A percentile compares a stretch with the other conserved stretches of the same genome.
Evolutionary conservation across 257 asterid genomes (phyloP).

Genomic region (Datura wrightii): DNA sequence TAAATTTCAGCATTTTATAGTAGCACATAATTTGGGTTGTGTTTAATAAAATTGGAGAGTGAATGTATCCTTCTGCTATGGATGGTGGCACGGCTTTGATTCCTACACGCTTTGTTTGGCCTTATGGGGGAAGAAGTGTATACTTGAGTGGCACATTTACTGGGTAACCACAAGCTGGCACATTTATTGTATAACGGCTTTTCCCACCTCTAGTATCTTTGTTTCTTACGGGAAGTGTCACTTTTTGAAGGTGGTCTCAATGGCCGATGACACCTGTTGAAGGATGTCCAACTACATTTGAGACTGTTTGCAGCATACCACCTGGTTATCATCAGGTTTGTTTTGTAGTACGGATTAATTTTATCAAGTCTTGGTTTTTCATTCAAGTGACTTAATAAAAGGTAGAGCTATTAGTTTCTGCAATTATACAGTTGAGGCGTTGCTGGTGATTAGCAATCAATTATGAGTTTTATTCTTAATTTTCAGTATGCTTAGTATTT

Average conservation of each 20-base stretch:
- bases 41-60: slow-evolving; percentile 39
- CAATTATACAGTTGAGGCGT: background rate
- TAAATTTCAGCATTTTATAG: slow-evolving; percentile 25
- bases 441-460: background rate
- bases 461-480: slow-evolving; percentile 9
- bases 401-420: background rate
- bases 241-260: slow-evolving; percentile 70
- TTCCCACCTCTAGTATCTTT: slow-evolving; percentile 5
- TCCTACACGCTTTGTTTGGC: slow-evolving; percentile 84
- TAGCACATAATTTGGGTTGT: slow-evolving; percentile 5
- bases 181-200: background rate
- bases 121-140: slow-evolving; percentile 86
- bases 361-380: slow-evolving; percentile 22
- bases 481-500: background rate
- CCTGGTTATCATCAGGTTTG: slow-evolving; percentile 86
- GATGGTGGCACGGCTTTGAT: slow-evolving; percentile 65
- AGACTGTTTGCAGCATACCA: slow-evolving; percentile 74
- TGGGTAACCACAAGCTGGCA: slow-evolving; percentile 52
- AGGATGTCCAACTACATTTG: slow-evolving; percentile 86
- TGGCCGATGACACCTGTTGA: slow-evolving; percentile 89
- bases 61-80: slow-evolving; percentile 58
- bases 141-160: slow-evolving; percentile 80
- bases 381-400: background rate
- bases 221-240: slow-evolving; percentile 5
- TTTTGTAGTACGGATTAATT: slow-evolving; percentile 34